Base-by-base conservation (phyloP, 257 asterid species). In the Thymus mandschuricus region DNA sequence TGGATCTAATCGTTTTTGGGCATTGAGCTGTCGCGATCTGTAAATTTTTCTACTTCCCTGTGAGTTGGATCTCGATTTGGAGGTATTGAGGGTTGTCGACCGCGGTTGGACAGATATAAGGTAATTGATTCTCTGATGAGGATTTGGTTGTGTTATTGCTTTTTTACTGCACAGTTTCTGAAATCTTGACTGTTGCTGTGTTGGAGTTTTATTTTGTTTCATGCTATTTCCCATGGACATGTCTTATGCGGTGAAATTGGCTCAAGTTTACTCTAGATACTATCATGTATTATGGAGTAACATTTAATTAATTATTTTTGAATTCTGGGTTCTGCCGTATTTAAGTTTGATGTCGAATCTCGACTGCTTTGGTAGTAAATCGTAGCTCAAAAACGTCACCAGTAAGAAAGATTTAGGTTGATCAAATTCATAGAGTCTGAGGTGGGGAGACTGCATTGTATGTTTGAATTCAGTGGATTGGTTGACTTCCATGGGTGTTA, bases 51-150 rank as follows among this genome's bases (percentile, higher is more conserved):
- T 27, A 41, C 59, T 68, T 74, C 6, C 28, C 67, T 54, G 78
- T 80, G 57, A 65, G 72, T 80, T 35, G 79, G 74, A 57, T 72
- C 71, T 63, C 21, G 71, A 43, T 60, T 63, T 21, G 43, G 45
- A 50, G 38, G 9, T 44, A 61, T 31, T 38, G 63, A 35, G 56
- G 68, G 43, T 21, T 27, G 63, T 21, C 28, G 33, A 43, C 54
- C 5, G 61, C 62, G 21, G 10, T 44, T 41, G 64, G 67, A 41
- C 60, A 10, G 46, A 44, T 70, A 65, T 50, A 55, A 80, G 84
- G 84, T 80, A 80, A 40, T 30, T 21, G 21, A 21, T 21, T 21
- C 21, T 41, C 6, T 28, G 34, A 45, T 27, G 60, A 70, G 7
- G 15, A 11, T 57, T 38, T 5, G 40, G 46, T 49, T 50, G 1